These are phyloP conservation scores for Diaporthe citriasiana DNA, from an alignment of 2,329 filamentous ascomycete species.

Conservation along the genomic window DNA sequence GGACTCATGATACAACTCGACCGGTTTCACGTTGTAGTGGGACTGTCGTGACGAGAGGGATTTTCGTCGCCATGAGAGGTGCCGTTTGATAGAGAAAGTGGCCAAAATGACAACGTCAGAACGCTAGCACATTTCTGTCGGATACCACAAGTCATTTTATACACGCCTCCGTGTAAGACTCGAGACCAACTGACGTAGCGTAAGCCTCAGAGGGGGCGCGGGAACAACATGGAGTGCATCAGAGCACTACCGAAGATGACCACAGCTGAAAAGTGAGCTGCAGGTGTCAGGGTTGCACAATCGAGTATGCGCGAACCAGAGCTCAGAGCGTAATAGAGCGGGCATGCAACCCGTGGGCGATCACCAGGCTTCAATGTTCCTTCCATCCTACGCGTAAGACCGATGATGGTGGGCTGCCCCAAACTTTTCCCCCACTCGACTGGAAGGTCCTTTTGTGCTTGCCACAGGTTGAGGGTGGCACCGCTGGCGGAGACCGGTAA, in stretches of 20 bases:
- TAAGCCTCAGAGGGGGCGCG: slow-evolving; percentile 13
- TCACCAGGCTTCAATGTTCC: slow-evolving; percentile 26
- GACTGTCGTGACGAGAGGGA: background rate
- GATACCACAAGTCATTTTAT: slow-evolving; percentile 26
- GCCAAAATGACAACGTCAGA: background rate
- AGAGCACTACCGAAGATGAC: slow-evolving; percentile 23
- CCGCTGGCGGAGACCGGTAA: background rate
- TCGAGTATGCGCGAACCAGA: slow-evolving; percentile 27
- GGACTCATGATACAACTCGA: slow-evolving; percentile 35
- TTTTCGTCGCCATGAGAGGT: slow-evolving; percentile 7
- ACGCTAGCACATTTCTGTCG: background rate
- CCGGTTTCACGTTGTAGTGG: background rate
- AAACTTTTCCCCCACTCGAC: background rate
- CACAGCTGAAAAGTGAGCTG: slow-evolving; percentile 14
- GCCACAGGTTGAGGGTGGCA: background rate
- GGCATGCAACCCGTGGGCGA: slow-evolving; percentile 16
- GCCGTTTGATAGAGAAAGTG: background rate
- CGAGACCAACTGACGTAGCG: slow-evolving; percentile 21
- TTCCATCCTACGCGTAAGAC: slow-evolving; percentile 17
- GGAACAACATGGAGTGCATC: background rate
- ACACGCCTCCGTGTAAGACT: background rate
- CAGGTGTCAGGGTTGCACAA: background rate
- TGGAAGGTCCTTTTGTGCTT: slow-evolving; percentile 17
- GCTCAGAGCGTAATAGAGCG: background rate
- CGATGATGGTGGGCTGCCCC: background rate